Evolutionary conservation across 2,329 filamentous ascomycete genomes (phyloP).

Genomic region (Ceratocystis diversiconidia): DNA sequence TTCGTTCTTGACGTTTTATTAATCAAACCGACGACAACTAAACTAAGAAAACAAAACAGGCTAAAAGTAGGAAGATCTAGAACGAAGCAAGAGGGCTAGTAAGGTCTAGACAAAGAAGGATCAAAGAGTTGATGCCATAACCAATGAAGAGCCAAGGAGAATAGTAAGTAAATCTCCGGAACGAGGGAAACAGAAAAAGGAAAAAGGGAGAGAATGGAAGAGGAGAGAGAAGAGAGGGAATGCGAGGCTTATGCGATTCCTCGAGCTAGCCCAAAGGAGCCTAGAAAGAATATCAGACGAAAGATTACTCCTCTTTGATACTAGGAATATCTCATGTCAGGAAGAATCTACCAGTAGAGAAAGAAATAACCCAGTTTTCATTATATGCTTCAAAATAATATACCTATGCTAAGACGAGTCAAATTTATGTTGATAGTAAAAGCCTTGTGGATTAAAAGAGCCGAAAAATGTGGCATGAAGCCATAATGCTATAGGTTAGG

Average conservation of each 20-base stretch:
- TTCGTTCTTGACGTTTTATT: background rate
- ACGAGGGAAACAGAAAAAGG: background rate
- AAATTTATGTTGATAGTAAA: too few species aligned
- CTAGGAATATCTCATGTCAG: background rate
- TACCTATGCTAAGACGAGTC: too few species aligned
- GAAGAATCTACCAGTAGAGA: background rate
- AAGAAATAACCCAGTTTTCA: background rate
- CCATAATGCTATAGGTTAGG: too few species aligned
- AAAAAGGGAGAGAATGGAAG: background rate
- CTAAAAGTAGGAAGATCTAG: background rate
- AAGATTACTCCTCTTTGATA: background rate
- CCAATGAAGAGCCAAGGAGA: background rate
- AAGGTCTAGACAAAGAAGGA: background rate
- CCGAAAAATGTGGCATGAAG: too few species aligned
- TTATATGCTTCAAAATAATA: background rate
- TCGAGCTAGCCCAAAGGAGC: background rate
- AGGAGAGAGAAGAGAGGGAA: background rate
- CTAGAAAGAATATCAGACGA: background rate
- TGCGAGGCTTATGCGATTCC: background rate
- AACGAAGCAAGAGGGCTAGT: background rate
- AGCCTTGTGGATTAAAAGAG: too few species aligned
- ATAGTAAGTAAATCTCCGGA: background rate
- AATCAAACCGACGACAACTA: background rate
- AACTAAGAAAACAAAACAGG: background rate
- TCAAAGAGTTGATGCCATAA: background rate